A percentile compares a stretch with the other conserved stretches of the same genome.
phyloP scores from a whole-genome alignment of 371 early-diverging fungal species.

The Sporodiniella umbellata region DNA sequence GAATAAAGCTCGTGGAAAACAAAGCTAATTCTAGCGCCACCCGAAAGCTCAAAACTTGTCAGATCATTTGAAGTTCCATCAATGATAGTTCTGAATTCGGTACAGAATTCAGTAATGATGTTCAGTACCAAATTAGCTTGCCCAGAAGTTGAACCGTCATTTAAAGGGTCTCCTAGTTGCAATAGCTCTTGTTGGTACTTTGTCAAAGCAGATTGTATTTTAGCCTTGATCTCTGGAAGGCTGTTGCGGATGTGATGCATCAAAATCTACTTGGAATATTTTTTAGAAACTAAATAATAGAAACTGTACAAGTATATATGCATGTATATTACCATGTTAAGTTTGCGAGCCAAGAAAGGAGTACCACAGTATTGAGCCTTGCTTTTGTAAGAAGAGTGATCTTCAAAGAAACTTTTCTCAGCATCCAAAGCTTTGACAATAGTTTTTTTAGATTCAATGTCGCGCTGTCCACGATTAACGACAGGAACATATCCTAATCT shows the following conservation, averaged over 20 bases:
- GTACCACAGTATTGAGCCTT: conserved; percentile 99
- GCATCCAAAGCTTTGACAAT: conserved; percentile 85
- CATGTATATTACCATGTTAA: conserved; percentile 76
- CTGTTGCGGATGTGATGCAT: conserved; percentile 97
- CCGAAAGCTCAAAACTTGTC: conserved; percentile 90
- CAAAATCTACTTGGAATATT: conserved; percentile 64
- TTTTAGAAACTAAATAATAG: background rate
- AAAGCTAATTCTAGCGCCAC: conserved; percentile 98
- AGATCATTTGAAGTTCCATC: conserved; percentile 94
- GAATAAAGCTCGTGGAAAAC: conserved; percentile 97
- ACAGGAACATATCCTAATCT: conserved; percentile 93
- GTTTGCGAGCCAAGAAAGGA: conserved; percentile 92
- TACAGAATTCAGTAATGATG: conserved; percentile 96
- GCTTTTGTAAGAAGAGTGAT: conserved; percentile 89
- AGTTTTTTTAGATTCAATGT: conserved; percentile 90
- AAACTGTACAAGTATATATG: background rate
- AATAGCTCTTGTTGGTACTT: conserved; percentile 86
- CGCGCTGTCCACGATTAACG: conserved; percentile 96
- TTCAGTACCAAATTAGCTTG: conserved; percentile 85
- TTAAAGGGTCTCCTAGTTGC: conserved; percentile 88
- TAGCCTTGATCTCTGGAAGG: conserved; percentile 96
- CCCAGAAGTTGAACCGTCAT: conserved; percentile 47
- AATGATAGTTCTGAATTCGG: conserved; percentile 89
- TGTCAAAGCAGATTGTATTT: conserved; percentile 77
- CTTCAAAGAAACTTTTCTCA: conserved; percentile 93